Evolutionary conservation across 768 basidiomycete genomes (phyloP), one percentile per base, ranked within the genome.

Genomic region (Plicaturopsis crispa): DNA sequence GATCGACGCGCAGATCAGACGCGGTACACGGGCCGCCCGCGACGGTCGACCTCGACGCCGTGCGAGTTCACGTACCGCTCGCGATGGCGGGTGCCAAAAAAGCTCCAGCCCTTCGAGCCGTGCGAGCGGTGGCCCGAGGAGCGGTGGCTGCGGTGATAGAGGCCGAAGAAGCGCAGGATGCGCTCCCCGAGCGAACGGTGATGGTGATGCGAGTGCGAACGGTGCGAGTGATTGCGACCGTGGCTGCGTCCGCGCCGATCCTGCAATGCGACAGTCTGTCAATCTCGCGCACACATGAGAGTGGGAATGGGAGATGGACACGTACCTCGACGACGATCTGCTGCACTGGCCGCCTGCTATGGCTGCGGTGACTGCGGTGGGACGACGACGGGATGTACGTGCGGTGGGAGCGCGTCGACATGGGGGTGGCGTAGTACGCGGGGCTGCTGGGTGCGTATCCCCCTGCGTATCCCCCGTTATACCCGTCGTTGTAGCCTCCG

Each of bases 1-100:
- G n/a, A 28, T 14, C 14, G 8, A 8, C 26, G 26, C 26, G 8
- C 14, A 28, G 26, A 28, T 14, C 14, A 28, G 26, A 28, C 26
- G 10, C 70, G 62, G 54, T 72, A 69, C 37, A 78, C 58, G 17
- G 70, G 72, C 37, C 73, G 64, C 40, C 80, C 79, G 24, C 70
- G 56, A 46, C 69, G 56, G 57, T 79, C 77, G 35, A 76, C 76
- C 32, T 49, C 40, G 33, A 47, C 50, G 5, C 56, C 56, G 31
- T 51, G 53, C 8, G 51, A 34, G 36, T 57, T 51, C 28, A 34
- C 20, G 36, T 56, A 55, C 17, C 33, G 8, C 39, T 32, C 22
- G 38, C 45, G 44, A 23, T 22, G 19, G 40, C 39, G 43, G 45
- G 31, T 36, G 14, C 26, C 26, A 14, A 28, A 28, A 14, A 28